These are phyloP conservation scores for Leucogyrophana mollusca DNA, from an alignment of 768 basidiomycete genomes.

Conservation along the genomic window DNA sequence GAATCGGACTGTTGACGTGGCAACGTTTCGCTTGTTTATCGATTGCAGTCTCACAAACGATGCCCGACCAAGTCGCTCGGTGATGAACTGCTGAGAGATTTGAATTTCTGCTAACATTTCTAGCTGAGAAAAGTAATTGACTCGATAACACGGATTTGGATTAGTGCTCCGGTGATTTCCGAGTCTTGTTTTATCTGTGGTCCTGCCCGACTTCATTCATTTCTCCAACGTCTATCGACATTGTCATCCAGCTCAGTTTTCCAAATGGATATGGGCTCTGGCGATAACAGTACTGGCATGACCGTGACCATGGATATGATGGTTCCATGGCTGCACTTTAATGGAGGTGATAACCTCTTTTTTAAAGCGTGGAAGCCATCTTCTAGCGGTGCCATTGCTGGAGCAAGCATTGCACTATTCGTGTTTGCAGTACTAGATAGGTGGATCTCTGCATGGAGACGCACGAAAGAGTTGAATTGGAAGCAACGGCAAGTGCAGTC, in stretches of 20 bases:
- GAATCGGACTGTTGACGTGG: too few species aligned
- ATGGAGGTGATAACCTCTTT: constrained; percentile 58
- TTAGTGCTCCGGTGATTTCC: background rate
- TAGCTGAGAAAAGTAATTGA: background rate
- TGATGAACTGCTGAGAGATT: background rate
- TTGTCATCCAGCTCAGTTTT: background rate
- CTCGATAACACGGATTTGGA: background rate
- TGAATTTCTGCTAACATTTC: background rate
- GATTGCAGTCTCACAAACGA: background rate
- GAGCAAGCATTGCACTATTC: constrained; percentile 71
- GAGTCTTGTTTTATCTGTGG: background rate
- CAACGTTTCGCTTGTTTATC: background rate
- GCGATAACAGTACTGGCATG: constrained; percentile 8
- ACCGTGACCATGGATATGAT: constrained; percentile 38
- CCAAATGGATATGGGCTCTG: constrained; percentile 6
- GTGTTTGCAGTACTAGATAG: constrained; percentile 70
- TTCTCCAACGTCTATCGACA: background rate
- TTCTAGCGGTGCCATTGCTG: constrained; percentile 67
- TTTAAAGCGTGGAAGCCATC: constrained; percentile 70
- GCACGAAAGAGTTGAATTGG: constrained; percentile 58
- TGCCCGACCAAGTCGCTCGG: background rate
- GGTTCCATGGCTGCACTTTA: constrained; percentile 72
- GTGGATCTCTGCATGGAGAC: constrained; percentile 58
- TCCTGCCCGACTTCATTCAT: background rate
- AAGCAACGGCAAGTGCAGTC: constrained; percentile 43